Evolutionary conservation across 805 yeast genomes (phyloP), one percentile per base, ranked within the genome.

Genomic region (Yarrowia sp.): DNA sequence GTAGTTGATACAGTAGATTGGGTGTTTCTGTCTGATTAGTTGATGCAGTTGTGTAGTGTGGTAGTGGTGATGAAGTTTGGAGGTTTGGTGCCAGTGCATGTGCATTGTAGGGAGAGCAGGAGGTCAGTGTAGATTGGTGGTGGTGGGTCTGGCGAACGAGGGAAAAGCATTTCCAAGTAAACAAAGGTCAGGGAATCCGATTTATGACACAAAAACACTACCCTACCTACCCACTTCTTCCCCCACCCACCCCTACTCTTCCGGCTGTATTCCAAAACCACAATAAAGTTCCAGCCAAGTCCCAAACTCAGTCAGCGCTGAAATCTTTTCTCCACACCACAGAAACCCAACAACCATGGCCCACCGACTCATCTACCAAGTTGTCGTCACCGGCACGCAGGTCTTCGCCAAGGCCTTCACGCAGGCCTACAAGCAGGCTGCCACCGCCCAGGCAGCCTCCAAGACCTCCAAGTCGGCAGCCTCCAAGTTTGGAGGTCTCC

Each of bases 351-450:
- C n/a, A n/a, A n/a, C 13, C 25, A 33, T 51, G 97, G 98, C 99
- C 65, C 97, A 94, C 74, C 84, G 97, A 78, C 81, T 96, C 63
- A 71, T 93, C 62, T 90, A 89, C 66, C 93, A 89, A 74, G 97
- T 94, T 66, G 81, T 91, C 53, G 83, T 92, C 70, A 92, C 98
- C 9, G 98, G 98, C 63, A 96, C 97, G 4, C 86, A 90, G 68
- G 98, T 93, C 29, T 91, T 94, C 71, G 97, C 98, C 63, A 84
- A 89, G 68, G 99, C 99, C 0, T 94, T 94, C 73, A 81, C 90
- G n/a, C 96, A 91, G 73, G 98, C 99, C 0, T 94, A 93, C 80
- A 88, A 86, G 70, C 98, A 94, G 76, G 97, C 98, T 16, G 89
- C 93, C 59, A 92, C 92, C 61, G 85, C 96, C n/a, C 90, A 93